Evolutionary conservation across 306 rosid genomes (phyloP).

Genomic region (barrel medic (Medicago truncatula)): DNA sequence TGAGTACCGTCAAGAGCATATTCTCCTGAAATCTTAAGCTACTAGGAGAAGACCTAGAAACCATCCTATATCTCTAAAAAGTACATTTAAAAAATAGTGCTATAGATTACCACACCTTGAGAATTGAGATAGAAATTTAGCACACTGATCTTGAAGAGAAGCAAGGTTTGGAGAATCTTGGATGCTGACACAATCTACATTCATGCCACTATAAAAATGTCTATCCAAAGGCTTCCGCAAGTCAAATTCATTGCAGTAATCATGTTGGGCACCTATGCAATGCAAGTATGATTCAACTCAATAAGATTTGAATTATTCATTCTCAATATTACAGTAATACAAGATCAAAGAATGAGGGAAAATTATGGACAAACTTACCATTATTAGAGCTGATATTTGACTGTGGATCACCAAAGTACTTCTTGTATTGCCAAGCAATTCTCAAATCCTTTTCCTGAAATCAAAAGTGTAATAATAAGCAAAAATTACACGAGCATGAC

Average conservation of each 20-base stretch:
- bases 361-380: constrained; percentile 51
- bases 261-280: constrained; percentile 60
- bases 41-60: constrained; percentile 13
- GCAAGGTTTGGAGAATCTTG: constrained; percentile 66
- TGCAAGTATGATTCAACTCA: constrained; percentile 11
- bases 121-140: constrained; percentile 69
- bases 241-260: constrained; percentile 84
- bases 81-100: constrained; percentile 22
- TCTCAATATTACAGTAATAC: neutral
- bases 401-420: constrained; percentile 80
- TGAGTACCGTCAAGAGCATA: constrained; percentile 17
- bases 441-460: constrained; percentile 80
- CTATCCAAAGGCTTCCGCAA: constrained; percentile 81
- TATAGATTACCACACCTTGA: constrained; percentile 56
- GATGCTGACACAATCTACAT: constrained; percentile 72
- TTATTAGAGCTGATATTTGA: constrained; percentile 49
- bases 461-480: constrained; percentile 24
- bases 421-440: constrained; percentile 96
- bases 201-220: constrained; percentile 60
- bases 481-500: constrained; percentile 34
- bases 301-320: constrained; percentile 19
- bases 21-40: neutral
- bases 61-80: constrained; percentile 19
- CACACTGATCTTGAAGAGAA: constrained; percentile 63
- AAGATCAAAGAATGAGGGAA: constrained; percentile 9